These are phyloP conservation scores for Apiotrichum laibachii DNA, from an alignment of 1,284 basidiomycete genomes.

Conservation along the genomic window DNA sequence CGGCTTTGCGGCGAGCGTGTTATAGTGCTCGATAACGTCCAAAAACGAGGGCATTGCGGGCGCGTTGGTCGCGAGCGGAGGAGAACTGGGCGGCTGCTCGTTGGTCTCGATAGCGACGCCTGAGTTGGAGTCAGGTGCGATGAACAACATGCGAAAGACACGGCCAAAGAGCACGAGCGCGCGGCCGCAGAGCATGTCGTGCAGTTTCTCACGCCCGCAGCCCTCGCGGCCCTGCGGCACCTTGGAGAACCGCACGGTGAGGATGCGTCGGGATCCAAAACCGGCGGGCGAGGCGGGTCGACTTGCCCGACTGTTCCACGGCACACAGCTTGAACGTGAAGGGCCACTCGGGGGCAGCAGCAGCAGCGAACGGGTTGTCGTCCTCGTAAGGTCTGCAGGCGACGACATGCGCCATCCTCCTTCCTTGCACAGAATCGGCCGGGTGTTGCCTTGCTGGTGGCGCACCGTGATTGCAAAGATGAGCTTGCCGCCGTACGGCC, in stretches of 20 bases:
- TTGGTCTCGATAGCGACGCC: slow-evolving; percentile 32
- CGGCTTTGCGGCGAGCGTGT: slow-evolving; percentile 31
- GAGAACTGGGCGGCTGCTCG: slow-evolving; percentile 8
- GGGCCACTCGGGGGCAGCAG: not conserved
- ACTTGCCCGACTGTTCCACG: slow-evolving; percentile 35
- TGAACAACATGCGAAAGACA: slow-evolving; percentile 32
- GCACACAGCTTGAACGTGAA: slow-evolving; percentile 20
- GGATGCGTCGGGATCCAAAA: slow-evolving; percentile 35
- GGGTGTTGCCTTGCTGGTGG: slow-evolving; percentile 1
- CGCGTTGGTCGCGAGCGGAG: not conserved
- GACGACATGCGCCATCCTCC: too few relatives aligned
- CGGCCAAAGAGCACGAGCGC: slow-evolving; percentile 33
- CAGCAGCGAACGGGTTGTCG: not conserved
- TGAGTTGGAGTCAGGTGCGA: slow-evolving; percentile 28
- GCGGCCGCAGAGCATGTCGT: slow-evolving; percentile 30
- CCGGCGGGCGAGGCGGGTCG: slow-evolving; percentile 35
- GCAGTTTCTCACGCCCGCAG: slow-evolving; percentile 1
- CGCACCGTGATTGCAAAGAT: slow-evolving; percentile 20
- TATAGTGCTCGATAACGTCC: slow-evolving; percentile 30
- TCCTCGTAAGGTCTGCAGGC: not conserved
- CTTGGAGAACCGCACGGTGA: slow-evolving; percentile 27
- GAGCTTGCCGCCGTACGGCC: slow-evolving; percentile 36
- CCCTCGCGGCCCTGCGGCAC: slow-evolving; percentile 1
- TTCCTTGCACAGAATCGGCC: not conserved
- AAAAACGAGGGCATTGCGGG: slow-evolving; percentile 16